phyloP scores from a whole-genome alignment of 768 basidiomycete genomes.

The Collybia nuda region DNA sequence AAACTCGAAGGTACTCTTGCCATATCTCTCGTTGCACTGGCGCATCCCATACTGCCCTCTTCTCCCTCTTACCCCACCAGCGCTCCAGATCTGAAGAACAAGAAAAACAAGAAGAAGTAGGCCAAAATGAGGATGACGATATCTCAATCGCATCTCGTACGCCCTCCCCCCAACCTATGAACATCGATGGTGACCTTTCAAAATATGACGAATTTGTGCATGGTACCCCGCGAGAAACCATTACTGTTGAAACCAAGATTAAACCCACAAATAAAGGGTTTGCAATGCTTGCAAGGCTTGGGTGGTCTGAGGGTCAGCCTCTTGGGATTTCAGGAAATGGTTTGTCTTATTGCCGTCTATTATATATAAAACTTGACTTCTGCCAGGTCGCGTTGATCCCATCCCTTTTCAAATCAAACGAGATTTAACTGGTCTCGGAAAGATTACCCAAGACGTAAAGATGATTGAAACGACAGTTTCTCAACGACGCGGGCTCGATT shows the following conservation, averaged over 20 bases:
- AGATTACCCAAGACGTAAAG: constrained; percentile 72
- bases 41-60: constrained; percentile 56
- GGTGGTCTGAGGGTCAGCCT: constrained; percentile 80
- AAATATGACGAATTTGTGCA: constrained; percentile 68
- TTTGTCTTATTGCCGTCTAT: too few relatives aligned
- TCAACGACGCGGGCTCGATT: constrained; percentile 76
- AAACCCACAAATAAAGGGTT: constrained; percentile 81
- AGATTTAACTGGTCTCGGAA: constrained; percentile 79
- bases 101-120: constrained; percentile 44
- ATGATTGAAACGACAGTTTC: constrained; percentile 87
- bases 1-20: constrained; percentile 70
- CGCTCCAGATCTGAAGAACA: constrained; percentile 59
- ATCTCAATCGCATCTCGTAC: constrained; percentile 73
- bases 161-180: constrained; percentile 70
- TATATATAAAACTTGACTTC: background rate
- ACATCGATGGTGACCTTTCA: constrained; percentile 45
- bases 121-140: constrained; percentile 57
- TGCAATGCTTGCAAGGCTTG: constrained; percentile 75
- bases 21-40: constrained; percentile 38
- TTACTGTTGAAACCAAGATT: constrained; percentile 82
- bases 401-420: constrained; percentile 79
- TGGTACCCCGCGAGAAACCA: constrained; percentile 55
- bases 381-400: constrained; percentile 75
- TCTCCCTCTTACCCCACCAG: constrained; percentile 52
- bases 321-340: constrained; percentile 78